These are phyloP conservation scores for Talaromyces marneffei DNA, from an alignment of 2,329 filamentous ascomycete genomes.

Conservation along the genomic window DNA sequence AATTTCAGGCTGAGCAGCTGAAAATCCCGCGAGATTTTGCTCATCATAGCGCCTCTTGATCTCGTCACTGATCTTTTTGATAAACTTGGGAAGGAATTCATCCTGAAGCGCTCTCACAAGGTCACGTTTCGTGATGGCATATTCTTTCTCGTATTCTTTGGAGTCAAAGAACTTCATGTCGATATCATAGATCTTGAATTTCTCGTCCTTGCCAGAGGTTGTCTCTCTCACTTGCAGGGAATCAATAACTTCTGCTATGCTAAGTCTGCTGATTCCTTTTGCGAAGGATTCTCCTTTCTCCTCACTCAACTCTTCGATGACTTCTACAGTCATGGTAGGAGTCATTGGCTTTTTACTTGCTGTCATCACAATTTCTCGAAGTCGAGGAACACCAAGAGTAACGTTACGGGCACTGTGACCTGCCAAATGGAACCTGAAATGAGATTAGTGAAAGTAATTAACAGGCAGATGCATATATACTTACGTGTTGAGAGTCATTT, in stretches of 20 bases:
- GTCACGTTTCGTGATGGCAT: slow-evolving; percentile 73
- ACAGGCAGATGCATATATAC: background rate
- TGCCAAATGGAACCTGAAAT: slow-evolving; percentile 76
- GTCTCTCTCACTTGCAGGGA: slow-evolving; percentile 73
- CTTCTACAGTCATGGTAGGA: slow-evolving; percentile 65
- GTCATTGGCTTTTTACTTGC: slow-evolving; percentile 85
- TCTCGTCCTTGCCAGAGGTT: slow-evolving; percentile 62
- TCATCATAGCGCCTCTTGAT: slow-evolving; percentile 69
- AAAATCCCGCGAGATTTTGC: slow-evolving; percentile 50
- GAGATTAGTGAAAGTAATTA: background rate
- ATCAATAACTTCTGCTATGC: slow-evolving; percentile 77
- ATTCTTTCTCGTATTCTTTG: slow-evolving; percentile 75
- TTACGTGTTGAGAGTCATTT: slow-evolving; percentile 93
- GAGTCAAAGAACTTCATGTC: slow-evolving; percentile 77
- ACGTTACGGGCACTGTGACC: slow-evolving; percentile 98
- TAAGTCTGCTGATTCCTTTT: slow-evolving; percentile 84
- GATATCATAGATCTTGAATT: slow-evolving; percentile 81
- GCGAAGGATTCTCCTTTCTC: slow-evolving; percentile 72
- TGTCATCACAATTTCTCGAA: slow-evolving; percentile 98
- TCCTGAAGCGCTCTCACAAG: slow-evolving; percentile 74
- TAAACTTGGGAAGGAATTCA: slow-evolving; percentile 67
- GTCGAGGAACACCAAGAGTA: slow-evolving; percentile 92
- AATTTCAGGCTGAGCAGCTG: slow-evolving; percentile 70
- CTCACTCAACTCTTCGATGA: slow-evolving; percentile 65
- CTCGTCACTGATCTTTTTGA: slow-evolving; percentile 66